Evolutionary conservation across 306 rosid species (phyloP).

Genomic region (Cucurbita pepo): DNA sequence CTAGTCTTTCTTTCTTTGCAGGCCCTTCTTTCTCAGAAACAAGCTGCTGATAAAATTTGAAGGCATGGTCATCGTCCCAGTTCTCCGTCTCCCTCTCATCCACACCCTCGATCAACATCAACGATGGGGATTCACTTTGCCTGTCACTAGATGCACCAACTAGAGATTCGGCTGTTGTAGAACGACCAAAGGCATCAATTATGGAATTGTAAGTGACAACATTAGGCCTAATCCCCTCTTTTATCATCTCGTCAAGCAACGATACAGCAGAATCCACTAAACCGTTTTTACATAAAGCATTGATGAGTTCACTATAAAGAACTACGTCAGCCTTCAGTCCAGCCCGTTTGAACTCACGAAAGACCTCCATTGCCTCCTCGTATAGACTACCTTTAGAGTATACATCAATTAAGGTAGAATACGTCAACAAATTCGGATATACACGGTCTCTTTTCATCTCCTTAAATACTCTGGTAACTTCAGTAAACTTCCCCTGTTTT

Average conservation of each 20-base stretch:
- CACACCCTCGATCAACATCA: constrained; percentile 2
- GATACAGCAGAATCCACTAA: constrained; percentile 48
- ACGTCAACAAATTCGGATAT: constrained; percentile 53
- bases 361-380: constrained; percentile 49
- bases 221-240: constrained; percentile 68
- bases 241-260: constrained; percentile 86
- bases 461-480: constrained; percentile 32
- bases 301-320: constrained; percentile 67
- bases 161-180: constrained; percentile 18
- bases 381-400: constrained; percentile 73
- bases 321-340: constrained; percentile 80
- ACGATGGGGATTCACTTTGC: constrained; percentile 8
- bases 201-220: constrained; percentile 83
- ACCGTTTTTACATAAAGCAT: constrained; percentile 74
- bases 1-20: constrained; percentile 24
- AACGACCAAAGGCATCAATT: constrained; percentile 58
- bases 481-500: constrained; percentile 50
- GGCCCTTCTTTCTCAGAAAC: constrained; percentile 45
- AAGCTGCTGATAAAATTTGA: constrained; percentile 34
- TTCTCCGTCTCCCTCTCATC: constrained; percentile 4
- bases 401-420: constrained; percentile 68
- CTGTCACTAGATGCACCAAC: constrained; percentile 6
- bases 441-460: constrained; percentile 49
- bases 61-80: constrained; percentile 14
- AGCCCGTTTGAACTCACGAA: constrained; percentile 46